A percentile compares a stretch with the other conserved stretches of the same genome.
Evolutionary conservation across 2,329 filamentous ascomycete species (phyloP).

Genomic region (Colletotrichum sojae): DNA sequence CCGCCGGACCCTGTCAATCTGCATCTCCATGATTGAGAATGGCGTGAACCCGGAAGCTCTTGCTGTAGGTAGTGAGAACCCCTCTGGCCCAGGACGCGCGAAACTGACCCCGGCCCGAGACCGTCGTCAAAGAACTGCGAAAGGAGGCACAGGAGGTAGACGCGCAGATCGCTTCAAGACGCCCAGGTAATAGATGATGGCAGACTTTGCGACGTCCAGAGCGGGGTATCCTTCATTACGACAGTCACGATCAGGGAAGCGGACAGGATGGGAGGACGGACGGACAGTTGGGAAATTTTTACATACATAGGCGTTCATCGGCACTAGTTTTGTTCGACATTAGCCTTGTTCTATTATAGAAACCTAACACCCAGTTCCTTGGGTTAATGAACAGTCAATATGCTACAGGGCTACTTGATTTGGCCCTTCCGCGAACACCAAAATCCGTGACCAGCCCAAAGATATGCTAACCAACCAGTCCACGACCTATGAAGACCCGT

Average conservation of each 20-base stretch:
- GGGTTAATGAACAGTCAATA: conserved; percentile 4
- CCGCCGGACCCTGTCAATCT: conserved; percentile 90
- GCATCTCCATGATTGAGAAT: conserved; percentile 97
- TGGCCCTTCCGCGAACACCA: conserved; percentile 24
- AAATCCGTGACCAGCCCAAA: conserved; percentile 8
- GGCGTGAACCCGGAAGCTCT: conserved; percentile 96
- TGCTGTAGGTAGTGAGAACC: conserved; percentile 74
- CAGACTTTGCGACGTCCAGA: neutral
- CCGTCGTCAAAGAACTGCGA: conserved; percentile 72
- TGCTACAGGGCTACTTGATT: neutral
- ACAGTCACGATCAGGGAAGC: conserved; percentile 14
- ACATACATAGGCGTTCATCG: conserved; percentile 26
- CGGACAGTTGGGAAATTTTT: neutral
- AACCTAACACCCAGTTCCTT: conserved; percentile 28
- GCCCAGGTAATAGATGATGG: conserved; percentile 38
- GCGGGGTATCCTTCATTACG: neutral
- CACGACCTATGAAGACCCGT: conserved; percentile 29
- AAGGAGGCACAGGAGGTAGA: conserved; percentile 68
- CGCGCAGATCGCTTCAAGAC: conserved; percentile 53
- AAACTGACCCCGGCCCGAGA: conserved; percentile 53
- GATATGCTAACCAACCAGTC: conserved; percentile 19
- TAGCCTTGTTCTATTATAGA: conserved; percentile 28
- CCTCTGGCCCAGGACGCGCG: neutral
- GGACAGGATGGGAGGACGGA: neutral
- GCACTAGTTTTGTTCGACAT: conserved; percentile 17